A percentile compares a stretch with the other conserved stretches of the same genome.
Conservation (phyloP, 164 flowering plant genomes). For the Magnolia sinica region DNA sequence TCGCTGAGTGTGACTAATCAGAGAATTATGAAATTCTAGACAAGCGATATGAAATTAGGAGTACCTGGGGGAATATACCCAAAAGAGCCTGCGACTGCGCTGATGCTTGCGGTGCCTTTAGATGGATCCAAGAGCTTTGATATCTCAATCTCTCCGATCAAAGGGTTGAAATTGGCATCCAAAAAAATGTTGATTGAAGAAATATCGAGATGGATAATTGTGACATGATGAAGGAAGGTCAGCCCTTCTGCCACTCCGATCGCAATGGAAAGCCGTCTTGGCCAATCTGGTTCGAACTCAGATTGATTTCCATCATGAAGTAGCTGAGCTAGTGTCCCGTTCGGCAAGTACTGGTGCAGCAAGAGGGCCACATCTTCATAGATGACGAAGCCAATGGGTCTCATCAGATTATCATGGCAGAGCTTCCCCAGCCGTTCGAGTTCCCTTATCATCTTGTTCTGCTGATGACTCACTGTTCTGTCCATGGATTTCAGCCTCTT, state of each 20-base stretch:
- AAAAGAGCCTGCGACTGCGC: constrained; percentile 98
- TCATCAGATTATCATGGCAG: constrained; percentile 73
- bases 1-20: no score
- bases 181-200: constrained; percentile 72
- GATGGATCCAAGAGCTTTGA: constrained; percentile 95
- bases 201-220: constrained; percentile 88
- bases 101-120: constrained; percentile 92
- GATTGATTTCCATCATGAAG: constrained; percentile 55
- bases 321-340: constrained; percentile 74
- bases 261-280: constrained; percentile 74
- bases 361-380: constrained; percentile 83
- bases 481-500: constrained; percentile 86
- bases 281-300: constrained; percentile 80
- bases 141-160: constrained; percentile 90
- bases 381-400: constrained; percentile 79
- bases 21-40: no score
- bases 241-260: constrained; percentile 89
- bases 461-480: constrained; percentile 67
- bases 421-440: constrained; percentile 83
- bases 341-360: constrained; percentile 64
- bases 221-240: constrained; percentile 87
- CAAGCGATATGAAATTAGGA: not conserved
- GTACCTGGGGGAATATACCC: constrained; percentile 99
- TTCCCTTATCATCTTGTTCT: constrained; percentile 90
- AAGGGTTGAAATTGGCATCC: constrained; percentile 67